A percentile compares a stretch with the other conserved stretches of the same genome.
Conservation (phyloP, 768 basidiomycete genomes). For the Lactarius sanguifluus region DNA sequence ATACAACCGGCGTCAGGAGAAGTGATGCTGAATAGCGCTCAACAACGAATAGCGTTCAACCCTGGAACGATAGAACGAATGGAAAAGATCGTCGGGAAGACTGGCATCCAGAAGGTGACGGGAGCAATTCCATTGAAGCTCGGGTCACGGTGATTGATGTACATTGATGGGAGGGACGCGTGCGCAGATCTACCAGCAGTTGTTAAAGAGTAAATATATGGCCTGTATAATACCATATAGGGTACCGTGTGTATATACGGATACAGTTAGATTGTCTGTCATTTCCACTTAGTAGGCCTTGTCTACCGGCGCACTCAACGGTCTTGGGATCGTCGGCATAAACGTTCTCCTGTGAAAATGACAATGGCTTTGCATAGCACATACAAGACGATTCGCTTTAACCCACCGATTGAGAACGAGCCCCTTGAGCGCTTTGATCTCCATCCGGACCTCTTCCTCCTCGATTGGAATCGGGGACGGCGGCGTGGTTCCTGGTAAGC, state of each 20-base stretch:
- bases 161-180: background rate
- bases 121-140: slow-evolving; percentile 23
- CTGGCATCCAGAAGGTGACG: slow-evolving; percentile 20
- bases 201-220: background rate
- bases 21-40: slow-evolving; percentile 17
- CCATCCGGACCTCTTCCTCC: slow-evolving; percentile 70
- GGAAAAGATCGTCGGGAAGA: slow-evolving; percentile 25
- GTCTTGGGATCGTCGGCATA: slow-evolving; percentile 22
- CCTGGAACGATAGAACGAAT: slow-evolving; percentile 21
- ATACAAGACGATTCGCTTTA: background rate
- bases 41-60: slow-evolving; percentile 23
- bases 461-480: slow-evolving; percentile 36
- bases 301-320: slow-evolving; percentile 15
- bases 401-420: slow-evolving; percentile 71
- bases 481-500: slow-evolving; percentile 29
- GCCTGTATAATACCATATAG: slow-evolving; percentile 2
- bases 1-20: slow-evolving; percentile 25
- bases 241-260: background rate
- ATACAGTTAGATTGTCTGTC: background rate
- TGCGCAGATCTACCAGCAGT: slow-evolving; percentile 11
- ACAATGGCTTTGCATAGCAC: background rate
- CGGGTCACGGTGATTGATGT: background rate
- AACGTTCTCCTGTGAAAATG: slow-evolving; percentile 25
- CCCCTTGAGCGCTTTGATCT: slow-evolving; percentile 77
- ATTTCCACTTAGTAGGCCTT: background rate